phyloP scores from a whole-genome alignment of 257 asterid genomes.

The Gynochthodes officinalis region DNA sequence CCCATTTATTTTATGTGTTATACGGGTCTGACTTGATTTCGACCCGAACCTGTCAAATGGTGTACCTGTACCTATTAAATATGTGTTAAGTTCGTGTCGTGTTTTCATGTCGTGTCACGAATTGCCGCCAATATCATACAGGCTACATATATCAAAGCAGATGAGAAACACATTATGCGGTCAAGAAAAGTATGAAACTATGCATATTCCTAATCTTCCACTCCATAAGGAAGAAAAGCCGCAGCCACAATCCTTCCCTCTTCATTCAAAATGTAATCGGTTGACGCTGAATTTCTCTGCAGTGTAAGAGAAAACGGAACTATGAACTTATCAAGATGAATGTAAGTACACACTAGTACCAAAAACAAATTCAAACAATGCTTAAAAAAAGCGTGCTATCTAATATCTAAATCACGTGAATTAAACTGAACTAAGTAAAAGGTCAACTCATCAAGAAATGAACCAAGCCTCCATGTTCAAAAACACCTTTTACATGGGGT shows the following conservation, averaged over 20 bases:
- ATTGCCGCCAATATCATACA: too few relatives aligned
- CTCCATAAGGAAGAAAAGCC: slow-evolving; percentile 78
- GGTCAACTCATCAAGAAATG: not conserved
- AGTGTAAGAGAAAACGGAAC: slow-evolving; percentile 6
- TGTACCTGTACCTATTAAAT: too few relatives aligned
- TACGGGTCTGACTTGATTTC: too few relatives aligned
- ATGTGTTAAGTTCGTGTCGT: too few relatives aligned
- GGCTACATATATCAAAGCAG: not conserved
- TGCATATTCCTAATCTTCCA: slow-evolving; percentile 24
- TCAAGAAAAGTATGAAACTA: not conserved
- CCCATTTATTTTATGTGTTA: too few relatives aligned
- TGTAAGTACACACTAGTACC: not conserved
- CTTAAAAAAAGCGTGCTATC: too few relatives aligned
- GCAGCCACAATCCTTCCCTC: slow-evolving; percentile 91
- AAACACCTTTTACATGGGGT: not conserved
- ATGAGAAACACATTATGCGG: not conserved
- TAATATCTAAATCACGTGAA: not conserved
- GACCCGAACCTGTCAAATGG: too few relatives aligned
- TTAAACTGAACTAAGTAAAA: not conserved
- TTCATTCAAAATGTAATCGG: slow-evolving; percentile 85
- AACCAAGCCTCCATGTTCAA: not conserved
- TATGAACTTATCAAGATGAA: not conserved
- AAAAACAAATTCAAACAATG: too few relatives aligned
- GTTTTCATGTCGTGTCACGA: too few relatives aligned
- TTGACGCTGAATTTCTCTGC: slow-evolving; percentile 93